Base-by-base conservation (phyloP, 2,329 filamentous ascomycete species). In the Fusarium beomiforme region DNA sequence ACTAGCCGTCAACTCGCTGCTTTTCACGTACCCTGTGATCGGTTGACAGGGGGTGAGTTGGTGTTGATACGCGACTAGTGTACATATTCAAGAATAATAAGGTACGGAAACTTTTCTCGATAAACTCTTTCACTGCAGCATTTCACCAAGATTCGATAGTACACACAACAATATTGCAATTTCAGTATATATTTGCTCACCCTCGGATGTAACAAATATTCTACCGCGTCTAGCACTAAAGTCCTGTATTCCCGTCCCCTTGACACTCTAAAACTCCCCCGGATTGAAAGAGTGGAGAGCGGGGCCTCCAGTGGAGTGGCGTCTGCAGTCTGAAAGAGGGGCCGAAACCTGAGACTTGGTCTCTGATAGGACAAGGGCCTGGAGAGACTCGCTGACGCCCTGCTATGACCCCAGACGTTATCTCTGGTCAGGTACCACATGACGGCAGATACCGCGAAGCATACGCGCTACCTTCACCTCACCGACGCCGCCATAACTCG, bases 401-500 rank as follows among this genome's bases (percentile, higher is more conserved):
- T 64, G 57, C 46, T 58, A 41, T 46, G 66, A 71, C 63, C 67
- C 54, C 59, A 59, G 61, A 67, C 64, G 64, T 65, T 75, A 75
- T 75, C 73, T 71, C 57, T 51, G 44, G 39, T 19, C 49, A 69
- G 73, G 73, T 75, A 74, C 69, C 64, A 70, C 67, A 66, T 65
- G 62, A 74, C 64, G 65, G 54, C 56, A 69, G 61, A 61, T 57
- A 68, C 58, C 56, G 56, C 36, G 57, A 57, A 37, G 51, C 58
- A 60, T 62, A 70, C 66, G 63, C 64, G 66, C 73, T 55, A 64
- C 33, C 44, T 67, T 63, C 47, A 68, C 73, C 69, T 75, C 73
- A 75, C 71, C 71, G 67, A 74, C 67, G 68, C 71, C 62, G 58
- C 73, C 71, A 70, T 75, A 62, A 70, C 73, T 31, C 8, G 24